phyloP scores from a whole-genome alignment of 1,139 yeast genomes.

The Nakaseomyces uthaithaninus region DNA sequence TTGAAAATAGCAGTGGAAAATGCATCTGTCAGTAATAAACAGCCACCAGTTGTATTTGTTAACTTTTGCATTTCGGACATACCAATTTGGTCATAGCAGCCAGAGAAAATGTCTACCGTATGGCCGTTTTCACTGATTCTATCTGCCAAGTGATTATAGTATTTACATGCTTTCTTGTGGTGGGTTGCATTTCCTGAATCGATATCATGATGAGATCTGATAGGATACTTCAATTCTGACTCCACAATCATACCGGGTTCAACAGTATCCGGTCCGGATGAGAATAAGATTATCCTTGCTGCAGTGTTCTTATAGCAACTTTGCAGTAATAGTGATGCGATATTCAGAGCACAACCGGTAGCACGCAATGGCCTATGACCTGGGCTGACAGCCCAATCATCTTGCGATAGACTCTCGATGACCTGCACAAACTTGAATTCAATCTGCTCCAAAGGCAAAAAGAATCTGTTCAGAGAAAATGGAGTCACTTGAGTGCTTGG shows the following conservation, averaged over 20 bases:
- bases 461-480: slow-evolving; percentile 54
- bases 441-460: slow-evolving; percentile 76
- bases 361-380: slow-evolving; percentile 87
- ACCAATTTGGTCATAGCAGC: slow-evolving; percentile 97
- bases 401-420: slow-evolving; percentile 70
- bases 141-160: slow-evolving; percentile 70
- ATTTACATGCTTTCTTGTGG: slow-evolving; percentile 82
- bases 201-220: slow-evolving; percentile 93
- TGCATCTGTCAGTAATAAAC: slow-evolving; percentile 82
- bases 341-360: slow-evolving; percentile 85
- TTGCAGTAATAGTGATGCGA: slow-evolving; percentile 77
- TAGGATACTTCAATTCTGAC: slow-evolving; percentile 85
- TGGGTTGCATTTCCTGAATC: slow-evolving; percentile 87
- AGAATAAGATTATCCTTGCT: slow-evolving; percentile 80
- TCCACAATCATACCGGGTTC: slow-evolving; percentile 95
- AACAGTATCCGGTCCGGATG: slow-evolving; percentile 94
- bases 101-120: slow-evolving; percentile 88
- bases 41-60: slow-evolving; percentile 89
- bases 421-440: slow-evolving; percentile 80
- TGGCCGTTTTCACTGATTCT: slow-evolving; percentile 74
- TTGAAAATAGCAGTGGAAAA: slow-evolving; percentile 95
- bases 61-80: slow-evolving; percentile 91
- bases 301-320: slow-evolving; percentile 85
- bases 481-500: slow-evolving; percentile 35
- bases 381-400: slow-evolving; percentile 87